A percentile compares a stretch with the other conserved stretches of the same genome.
Evolutionary conservation across 148 eudicot species (phyloP).

Genomic region (Rhododendron mucronatum): DNA sequence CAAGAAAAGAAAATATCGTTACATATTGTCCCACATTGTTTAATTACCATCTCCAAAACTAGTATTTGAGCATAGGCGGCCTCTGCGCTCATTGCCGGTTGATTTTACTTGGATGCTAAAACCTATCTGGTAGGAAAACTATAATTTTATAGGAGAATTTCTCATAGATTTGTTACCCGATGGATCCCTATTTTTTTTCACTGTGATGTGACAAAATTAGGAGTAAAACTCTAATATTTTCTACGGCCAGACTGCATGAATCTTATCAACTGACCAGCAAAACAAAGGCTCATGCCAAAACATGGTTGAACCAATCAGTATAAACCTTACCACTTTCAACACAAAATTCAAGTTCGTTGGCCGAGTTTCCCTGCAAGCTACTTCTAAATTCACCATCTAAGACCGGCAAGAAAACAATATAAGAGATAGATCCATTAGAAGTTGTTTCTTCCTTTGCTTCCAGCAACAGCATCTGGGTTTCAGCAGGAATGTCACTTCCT

Average conservation of each 20-base stretch:
- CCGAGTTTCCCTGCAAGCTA: constrained; percentile 35
- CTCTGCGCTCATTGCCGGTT: neutral
- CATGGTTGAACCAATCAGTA: neutral
- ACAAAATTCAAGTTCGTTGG: constrained; percentile 37
- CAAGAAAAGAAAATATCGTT: neutral
- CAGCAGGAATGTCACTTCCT: constrained; percentile 34
- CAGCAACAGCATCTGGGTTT: constrained; percentile 40
- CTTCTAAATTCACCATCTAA: constrained; percentile 35
- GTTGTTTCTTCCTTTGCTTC: constrained; percentile 25
- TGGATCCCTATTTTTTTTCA: neutral
- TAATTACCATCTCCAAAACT: too few species aligned
- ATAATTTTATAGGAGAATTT: neutral
- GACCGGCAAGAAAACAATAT: constrained; percentile 37
- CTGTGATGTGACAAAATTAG: neutral
- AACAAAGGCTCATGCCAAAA: neutral
- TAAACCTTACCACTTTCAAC: constrained; percentile 35
- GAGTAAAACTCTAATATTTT: neutral
- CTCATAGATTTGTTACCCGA: neutral
- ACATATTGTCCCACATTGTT: too few species aligned
- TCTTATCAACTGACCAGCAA: neutral
- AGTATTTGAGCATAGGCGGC: neutral
- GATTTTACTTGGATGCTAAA: neutral
- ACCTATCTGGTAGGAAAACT: neutral
- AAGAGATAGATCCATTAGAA: constrained; percentile 10
- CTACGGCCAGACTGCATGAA: neutral